phyloP scores from a whole-genome alignment of 371 early-diverging fungal species.

The Saksenaea vasiformis region DNA sequence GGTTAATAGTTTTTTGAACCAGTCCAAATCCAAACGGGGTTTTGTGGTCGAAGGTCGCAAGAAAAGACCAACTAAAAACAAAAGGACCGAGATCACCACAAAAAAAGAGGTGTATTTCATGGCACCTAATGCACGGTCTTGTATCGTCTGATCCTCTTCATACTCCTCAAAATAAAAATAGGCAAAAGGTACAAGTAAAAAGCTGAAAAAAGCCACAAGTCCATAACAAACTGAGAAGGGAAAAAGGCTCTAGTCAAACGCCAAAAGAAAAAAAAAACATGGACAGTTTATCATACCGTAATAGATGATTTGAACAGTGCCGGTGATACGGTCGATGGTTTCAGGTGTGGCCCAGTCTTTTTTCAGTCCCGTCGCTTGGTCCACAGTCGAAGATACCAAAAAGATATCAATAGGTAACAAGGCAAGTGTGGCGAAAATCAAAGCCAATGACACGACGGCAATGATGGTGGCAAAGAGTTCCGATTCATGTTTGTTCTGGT shows the following conservation, averaged over 20 bases:
- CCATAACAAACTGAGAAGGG: constrained; percentile 49
- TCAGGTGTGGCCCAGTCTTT: constrained; percentile 66
- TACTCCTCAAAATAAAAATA: constrained; percentile 72
- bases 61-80: constrained; percentile 50
- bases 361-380: constrained; percentile 59
- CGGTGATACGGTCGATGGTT: constrained; percentile 45
- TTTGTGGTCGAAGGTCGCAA: constrained; percentile 38
- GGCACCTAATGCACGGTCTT: constrained; percentile 42
- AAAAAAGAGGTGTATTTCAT: constrained; percentile 60
- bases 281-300: constrained; percentile 44
- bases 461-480: constrained; percentile 58
- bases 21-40: constrained; percentile 53
- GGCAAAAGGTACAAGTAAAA: constrained; percentile 61
- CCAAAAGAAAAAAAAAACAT: too few relatives aligned
- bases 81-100: constrained; percentile 44
- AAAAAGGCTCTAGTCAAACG: too few relatives aligned
- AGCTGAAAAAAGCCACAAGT: constrained; percentile 51
- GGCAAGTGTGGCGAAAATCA: constrained; percentile 57
- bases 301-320: constrained; percentile 49
- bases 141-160: constrained; percentile 39
- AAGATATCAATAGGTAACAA: constrained; percentile 71
- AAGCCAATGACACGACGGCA: constrained; percentile 52
- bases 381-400: constrained; percentile 65
- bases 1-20: constrained; percentile 50
- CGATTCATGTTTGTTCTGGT: constrained; percentile 56